Evolutionary conservation across 768 basidiomycete genomes (phyloP), one percentile per base, ranked within the genome.

Genomic region (Naematelia encephala): DNA sequence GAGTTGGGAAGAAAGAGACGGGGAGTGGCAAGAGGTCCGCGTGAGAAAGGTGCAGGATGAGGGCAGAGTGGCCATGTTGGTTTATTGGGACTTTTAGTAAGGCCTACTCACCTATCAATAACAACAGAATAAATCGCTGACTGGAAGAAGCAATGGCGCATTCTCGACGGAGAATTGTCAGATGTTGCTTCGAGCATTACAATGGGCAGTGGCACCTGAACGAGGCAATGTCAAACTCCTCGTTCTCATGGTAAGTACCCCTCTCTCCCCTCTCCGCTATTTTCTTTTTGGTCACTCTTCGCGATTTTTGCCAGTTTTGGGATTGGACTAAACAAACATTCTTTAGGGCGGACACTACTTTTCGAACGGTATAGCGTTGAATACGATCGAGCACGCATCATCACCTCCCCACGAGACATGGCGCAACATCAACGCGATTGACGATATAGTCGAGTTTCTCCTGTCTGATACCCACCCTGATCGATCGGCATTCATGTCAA

Each of bases 31-130:
- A 50, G 62, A 72, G 43, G 65, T 72, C 1, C 70, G 48, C 42
- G 61, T 72, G 8, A 65, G 58, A 42, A 57, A 39, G 28, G 51
- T 66, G 2, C 47, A 57, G 34, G 39, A 43, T 25, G 51, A 64
- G 4, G 62, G 48, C 1, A 63, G 57, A 26, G 29, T 59, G 10
- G 63, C 56, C 2, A 67, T 65, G 45, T 51, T 65, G 46, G 65
- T 75, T 16, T 69, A 73, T 51, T 75, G 69, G 60, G 61, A 70
- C 39, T 75, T 73, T 62, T 75, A 75, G 68, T 72, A 59, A 59
- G 73, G 65, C 1, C 16, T 0, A n/a, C 14, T 28, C n/a, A 5
- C 26, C 54, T 5, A 42, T 22, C 14, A 16, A n/a, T 19, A 29
- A 27, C 10, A 3, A 1, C n/a, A 3, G 44, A 42, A 22, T 49